phyloP scores from a whole-genome alignment of 2,329 filamentous ascomycete species.

The Nothomitra cinnamomea region DNA sequence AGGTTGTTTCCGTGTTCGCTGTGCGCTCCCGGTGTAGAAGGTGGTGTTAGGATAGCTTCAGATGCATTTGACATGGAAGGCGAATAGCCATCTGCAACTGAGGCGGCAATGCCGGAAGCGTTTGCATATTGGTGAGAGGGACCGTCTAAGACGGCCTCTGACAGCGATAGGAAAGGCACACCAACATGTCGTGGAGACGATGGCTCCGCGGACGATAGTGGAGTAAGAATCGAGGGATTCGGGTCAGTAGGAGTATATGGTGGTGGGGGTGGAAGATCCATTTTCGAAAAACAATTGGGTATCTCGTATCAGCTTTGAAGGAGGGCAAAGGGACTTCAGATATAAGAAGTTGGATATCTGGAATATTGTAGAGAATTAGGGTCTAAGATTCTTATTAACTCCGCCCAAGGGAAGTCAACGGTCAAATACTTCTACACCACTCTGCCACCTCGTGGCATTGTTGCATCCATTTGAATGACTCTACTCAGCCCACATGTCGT shows the following conservation, averaged over 20 bases:
- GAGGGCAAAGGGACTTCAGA: no score
- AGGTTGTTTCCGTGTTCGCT: neutral
- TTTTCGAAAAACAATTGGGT: no score
- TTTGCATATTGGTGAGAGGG: neutral
- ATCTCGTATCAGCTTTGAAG: no score
- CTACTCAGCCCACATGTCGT: no score
- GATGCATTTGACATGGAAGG: neutral
- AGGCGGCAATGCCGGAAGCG: neutral
- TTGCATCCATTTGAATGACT: no score
- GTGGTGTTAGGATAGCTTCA: neutral
- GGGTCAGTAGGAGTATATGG: conserved; percentile 1
- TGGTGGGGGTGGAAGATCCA: neutral
- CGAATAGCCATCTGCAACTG: neutral
- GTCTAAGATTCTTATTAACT: no score
- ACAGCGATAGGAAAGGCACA: neutral
- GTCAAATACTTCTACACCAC: no score
- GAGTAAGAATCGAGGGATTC: neutral
- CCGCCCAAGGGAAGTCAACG: no score
- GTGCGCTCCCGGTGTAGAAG: neutral
- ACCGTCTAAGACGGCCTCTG: neutral
- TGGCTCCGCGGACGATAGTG: neutral
- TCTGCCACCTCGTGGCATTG: no score
- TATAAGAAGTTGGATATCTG: no score
- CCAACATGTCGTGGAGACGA: neutral
- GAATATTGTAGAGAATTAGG: no score